Evolutionary conservation across 1,139 yeast species (phyloP), one percentile per base, ranked within the genome.

Genomic region (Geotrichum aggregatum): DNA sequence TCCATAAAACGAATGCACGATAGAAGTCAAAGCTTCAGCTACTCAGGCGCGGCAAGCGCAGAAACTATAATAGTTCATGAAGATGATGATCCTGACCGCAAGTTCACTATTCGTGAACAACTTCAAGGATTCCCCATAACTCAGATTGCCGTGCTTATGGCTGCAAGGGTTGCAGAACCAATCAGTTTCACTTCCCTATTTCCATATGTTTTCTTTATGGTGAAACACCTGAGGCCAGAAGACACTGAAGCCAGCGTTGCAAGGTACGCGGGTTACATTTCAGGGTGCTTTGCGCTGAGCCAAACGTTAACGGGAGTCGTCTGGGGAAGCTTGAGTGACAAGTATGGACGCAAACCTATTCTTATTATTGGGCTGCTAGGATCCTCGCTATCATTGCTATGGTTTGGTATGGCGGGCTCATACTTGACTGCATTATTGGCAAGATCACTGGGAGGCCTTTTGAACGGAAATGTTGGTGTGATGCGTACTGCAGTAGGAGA

Each of bases 191-290:
- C 85, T 1, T 80, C 84, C 2, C 63, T 80, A 33, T 80, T 82
- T 64, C 86, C 87, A 2, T 82, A 82, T 62, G 75, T 82, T 24
- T 82, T 78, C 64, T 82, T 79, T 65, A 79, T 82, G 83, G 80
- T 82, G 33, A 67, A 79, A 60, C 74, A 77, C 11, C 41, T 54
- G 11, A 47, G 52, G 18, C 56, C 54, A 22, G 44, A 48, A 7
- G 52, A 48, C 39, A 77, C 78, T 31, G 56, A 50, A 35, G 46
- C 51, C 33, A 41, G 43, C 26, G 76, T 80, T 35, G 74, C 83
- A 1, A 71, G 73, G 49, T 82, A 79, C 62, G 78, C 83, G 3
- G 84, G 85, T 4, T 80, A 80, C 58, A 66, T 80, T 40, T 77
- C 83, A 0, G 77, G 84, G 1, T 71, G 76, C 18, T 80, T 80